Evolutionary conservation across 2,329 filamentous ascomycete species (phyloP).

Genomic region (Verticillium nonalfalfae): DNA sequence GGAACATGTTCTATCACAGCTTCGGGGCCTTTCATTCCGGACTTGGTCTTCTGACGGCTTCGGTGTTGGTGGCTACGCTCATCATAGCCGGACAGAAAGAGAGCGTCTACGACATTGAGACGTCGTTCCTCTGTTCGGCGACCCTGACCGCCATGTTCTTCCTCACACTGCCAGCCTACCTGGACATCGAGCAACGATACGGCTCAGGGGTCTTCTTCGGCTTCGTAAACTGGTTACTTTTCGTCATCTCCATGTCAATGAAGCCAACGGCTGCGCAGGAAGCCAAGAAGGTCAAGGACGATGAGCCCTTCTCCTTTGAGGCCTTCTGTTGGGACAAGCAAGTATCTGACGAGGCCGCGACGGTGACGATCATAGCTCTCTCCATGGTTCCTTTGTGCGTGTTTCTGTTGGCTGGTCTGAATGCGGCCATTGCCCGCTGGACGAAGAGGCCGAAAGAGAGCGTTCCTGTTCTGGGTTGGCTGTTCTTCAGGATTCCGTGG

Average conservation of each 20-base stretch:
- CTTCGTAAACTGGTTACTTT: not conserved
- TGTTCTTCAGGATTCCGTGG: not conserved
- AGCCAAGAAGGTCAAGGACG: not conserved
- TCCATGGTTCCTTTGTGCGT: not conserved
- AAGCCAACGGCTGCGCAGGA: not conserved
- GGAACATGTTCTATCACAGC: not conserved
- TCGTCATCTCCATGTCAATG: not conserved
- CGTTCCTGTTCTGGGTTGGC: not conserved
- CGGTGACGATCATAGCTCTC: not conserved
- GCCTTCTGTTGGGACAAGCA: not conserved
- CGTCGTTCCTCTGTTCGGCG: not conserved
- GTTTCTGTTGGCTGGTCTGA: not conserved
- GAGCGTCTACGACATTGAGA: not conserved
- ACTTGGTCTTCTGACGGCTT: not conserved
- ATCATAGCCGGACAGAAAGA: not conserved
- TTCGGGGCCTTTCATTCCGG: not conserved
- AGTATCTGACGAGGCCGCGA: not conserved
- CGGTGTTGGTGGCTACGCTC: not conserved
- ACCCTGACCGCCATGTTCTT: not conserved
- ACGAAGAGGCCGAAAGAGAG: not conserved
- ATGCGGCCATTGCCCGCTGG: not conserved
- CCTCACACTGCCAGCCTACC: not conserved
- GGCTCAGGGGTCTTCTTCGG: not conserved
- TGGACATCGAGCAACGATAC: not conserved
- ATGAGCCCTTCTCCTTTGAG: not conserved